Percentiles rank a stretch among this genome's conserved stretches.
These are phyloP conservation scores for Oxalis stricta DNA, from an alignment of 441 rosid genomes.

Conservation along the genomic window DNA sequence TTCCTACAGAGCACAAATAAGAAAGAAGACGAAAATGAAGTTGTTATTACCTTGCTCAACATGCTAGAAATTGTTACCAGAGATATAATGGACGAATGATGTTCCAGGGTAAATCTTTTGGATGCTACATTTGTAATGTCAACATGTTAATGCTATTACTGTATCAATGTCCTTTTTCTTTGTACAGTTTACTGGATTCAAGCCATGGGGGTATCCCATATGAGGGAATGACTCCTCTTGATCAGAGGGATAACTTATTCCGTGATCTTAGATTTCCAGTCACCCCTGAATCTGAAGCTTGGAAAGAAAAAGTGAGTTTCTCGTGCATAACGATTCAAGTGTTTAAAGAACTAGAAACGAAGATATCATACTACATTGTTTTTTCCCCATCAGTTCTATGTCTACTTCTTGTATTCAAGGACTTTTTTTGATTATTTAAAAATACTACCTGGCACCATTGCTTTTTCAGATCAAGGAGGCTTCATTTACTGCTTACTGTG, in stretches of 20 bases:
- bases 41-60: conserved; percentile 54
- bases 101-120: conserved; percentile 29
- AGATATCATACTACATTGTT: too few species aligned
- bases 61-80: conserved; percentile 68
- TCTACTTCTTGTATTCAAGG: not conserved
- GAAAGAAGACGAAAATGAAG: conserved; percentile 45
- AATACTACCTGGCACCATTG: too few species aligned
- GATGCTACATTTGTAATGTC: conserved; percentile 1
- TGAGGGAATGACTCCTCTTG: conserved; percentile 56
- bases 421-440: not conserved
- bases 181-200: conserved; percentile 36
- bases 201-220: conserved; percentile 40
- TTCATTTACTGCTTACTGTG: conserved; percentile 47
- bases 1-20: conserved; percentile 34
- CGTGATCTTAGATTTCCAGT: conserved; percentile 50
- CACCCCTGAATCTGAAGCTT: conserved; percentile 40
- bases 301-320: conserved; percentile 50
- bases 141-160: conserved; percentile 2
- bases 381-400: too few species aligned
- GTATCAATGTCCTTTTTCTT: conserved; percentile 3
- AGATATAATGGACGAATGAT: conserved; percentile 54
- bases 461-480: conserved; percentile 36
- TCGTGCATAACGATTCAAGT: not conserved
- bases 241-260: conserved; percentile 35
- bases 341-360: not conserved